Conservation (phyloP, 805 yeast species). For the Wickerhamiella nectarea region DNA sequence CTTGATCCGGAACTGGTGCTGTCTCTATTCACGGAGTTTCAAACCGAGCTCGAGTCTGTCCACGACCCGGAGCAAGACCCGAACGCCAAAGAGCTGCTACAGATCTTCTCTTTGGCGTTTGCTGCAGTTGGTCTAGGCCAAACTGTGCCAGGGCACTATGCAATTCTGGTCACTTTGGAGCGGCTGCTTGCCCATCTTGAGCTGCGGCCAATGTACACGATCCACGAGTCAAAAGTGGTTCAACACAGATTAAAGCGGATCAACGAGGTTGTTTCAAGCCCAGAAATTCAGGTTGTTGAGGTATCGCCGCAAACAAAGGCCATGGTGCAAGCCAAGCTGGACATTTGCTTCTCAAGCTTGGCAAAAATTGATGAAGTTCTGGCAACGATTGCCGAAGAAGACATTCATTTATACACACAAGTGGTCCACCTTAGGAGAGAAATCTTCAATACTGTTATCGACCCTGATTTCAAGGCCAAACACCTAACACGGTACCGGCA, state of each 20-base stretch:
- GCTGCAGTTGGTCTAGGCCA: constrained; percentile 84
- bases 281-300: neutral
- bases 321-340: neutral
- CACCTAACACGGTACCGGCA: constrained; percentile 8
- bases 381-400: constrained; percentile 13
- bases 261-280: neutral
- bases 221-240: constrained; percentile 70
- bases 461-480: constrained; percentile 6
- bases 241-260: constrained; percentile 33
- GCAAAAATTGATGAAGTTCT: neutral
- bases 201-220: constrained; percentile 71
- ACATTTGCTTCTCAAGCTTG: neutral
- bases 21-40: constrained; percentile 14
- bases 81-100: constrained; percentile 12
- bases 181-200: constrained; percentile 69
- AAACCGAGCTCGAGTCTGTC: constrained; percentile 11
- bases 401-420: constrained; percentile 16
- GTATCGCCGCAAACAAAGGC: neutral
- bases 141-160: constrained; percentile 88
- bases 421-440: constrained; percentile 19
- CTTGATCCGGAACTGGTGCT: constrained; percentile 8
- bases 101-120: constrained; percentile 70
- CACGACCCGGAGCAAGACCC: constrained; percentile 1
- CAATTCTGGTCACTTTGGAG: constrained; percentile 75
- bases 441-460: constrained; percentile 12